phyloP scores from a whole-genome alignment of 2,329 filamentous ascomycete species.

The Exophiala sp. region DNA sequence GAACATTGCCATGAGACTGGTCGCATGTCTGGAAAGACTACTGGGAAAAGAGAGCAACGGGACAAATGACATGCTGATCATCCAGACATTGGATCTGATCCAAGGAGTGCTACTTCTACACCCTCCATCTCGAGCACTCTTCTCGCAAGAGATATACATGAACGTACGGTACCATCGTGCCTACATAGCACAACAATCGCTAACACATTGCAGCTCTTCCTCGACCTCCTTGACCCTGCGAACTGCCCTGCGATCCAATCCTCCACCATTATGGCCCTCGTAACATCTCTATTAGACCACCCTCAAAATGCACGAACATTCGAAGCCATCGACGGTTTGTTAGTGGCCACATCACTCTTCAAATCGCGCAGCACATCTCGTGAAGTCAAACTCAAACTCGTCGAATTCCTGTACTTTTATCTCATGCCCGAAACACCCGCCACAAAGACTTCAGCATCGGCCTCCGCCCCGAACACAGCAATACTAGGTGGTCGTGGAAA shows the following conservation, averaged over 20 bases:
- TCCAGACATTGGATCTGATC: constrained; percentile 81
- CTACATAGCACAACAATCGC: not conserved
- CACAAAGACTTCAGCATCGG: constrained; percentile 35
- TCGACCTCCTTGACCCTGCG: constrained; percentile 87
- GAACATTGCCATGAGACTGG: constrained; percentile 86
- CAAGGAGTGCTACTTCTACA: constrained; percentile 87
- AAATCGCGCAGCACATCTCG: constrained; percentile 80
- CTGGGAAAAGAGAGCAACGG: constrained; percentile 77
- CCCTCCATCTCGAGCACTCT: constrained; percentile 81
- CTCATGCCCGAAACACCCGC: constrained; percentile 81
- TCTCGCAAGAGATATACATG: constrained; percentile 89
- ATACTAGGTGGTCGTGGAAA: constrained; percentile 60
- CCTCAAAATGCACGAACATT: constrained; percentile 89
- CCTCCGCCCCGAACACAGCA: constrained; percentile 37
- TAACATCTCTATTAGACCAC: constrained; percentile 80
- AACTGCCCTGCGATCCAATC: constrained; percentile 92
- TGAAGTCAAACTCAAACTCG: constrained; percentile 90
- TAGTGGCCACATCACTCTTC: constrained; percentile 89
- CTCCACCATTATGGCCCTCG: constrained; percentile 82
- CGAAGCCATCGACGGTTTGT: constrained; percentile 83
- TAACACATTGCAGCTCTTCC: constrained; percentile 59
- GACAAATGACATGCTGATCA: constrained; percentile 81
- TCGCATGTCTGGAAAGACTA: constrained; percentile 79
- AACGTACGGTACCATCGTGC: constrained; percentile 56
- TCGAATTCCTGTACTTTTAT: constrained; percentile 98